These are phyloP conservation scores for Sphenostylis stenocarpa DNA, from an alignment of 306 rosid species.

Conservation along the genomic window DNA sequence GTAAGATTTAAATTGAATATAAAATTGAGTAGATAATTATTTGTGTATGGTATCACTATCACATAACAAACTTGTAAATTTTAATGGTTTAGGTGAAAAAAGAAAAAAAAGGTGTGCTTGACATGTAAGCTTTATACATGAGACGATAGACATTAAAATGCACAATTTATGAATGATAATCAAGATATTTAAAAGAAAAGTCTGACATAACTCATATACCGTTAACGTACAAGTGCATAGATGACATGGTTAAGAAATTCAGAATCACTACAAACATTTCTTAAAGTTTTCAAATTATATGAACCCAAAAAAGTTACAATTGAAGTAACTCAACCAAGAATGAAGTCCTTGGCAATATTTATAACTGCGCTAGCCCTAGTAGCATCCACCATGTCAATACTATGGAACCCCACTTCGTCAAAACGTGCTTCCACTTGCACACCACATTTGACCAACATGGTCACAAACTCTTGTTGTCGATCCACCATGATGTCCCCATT, in stretches of 20 bases:
- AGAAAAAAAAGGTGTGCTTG: too few species aligned
- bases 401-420: constrained; percentile 63
- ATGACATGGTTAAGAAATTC: neutral
- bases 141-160: too few species aligned
- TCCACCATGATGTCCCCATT: constrained; percentile 67
- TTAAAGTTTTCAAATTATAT: neutral
- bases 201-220: too few species aligned
- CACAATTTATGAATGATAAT: too few species aligned
- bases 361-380: constrained; percentile 38
- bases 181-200: too few species aligned
- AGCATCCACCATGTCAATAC: constrained; percentile 57
- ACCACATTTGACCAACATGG: constrained; percentile 56
- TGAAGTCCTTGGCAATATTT: constrained; percentile 52
- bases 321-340: constrained; percentile 4
- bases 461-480: constrained; percentile 57
- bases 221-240: too few species aligned
- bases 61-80: too few species aligned
- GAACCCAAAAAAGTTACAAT: neutral
- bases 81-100: too few species aligned
- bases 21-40: too few species aligned
- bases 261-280: neutral
- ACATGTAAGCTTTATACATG: too few species aligned
- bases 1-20: too few species aligned
- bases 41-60: too few species aligned
- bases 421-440: constrained; percentile 60